Base-by-base conservation (phyloP, 352 stramenopile species). In the Phytophthora niederhauseri region DNA sequence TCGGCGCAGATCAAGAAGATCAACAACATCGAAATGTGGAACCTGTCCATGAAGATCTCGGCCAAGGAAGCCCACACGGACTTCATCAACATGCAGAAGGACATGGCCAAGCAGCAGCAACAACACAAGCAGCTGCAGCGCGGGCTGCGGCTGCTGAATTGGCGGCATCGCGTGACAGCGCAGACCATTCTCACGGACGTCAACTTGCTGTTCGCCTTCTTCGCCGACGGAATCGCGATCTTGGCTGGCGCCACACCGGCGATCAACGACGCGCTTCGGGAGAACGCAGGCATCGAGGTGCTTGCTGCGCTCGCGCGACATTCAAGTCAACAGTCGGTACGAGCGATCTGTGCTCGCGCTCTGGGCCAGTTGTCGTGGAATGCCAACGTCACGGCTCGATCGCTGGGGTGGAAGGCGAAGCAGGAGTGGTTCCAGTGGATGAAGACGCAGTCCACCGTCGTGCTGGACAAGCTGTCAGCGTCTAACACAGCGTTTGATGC, bases 1-100 rank as follows among this genome's bases (percentile, higher is more conserved):
- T 63, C 72, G 8, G 63, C 81, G 30, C 87, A 94, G 68, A 80
- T 92, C 50, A 78, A 73, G 28, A 85, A 83, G 50, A 91, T 93
- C 61, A 90, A 87, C 61, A 82, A 81, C 61, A 76, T 93, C 19
- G 82, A 93, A 54, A 93, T 94, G 83, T 94, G 87, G 87, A 93
- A 91, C 51, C 57, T 92, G 22, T 84, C 83, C 61, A 74, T 94
- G 46, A 91, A 91, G 70, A 74, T 90, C 12, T 79, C 91, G 43
- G 75, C 82, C 2, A 89, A 87, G n/a, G 82, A 89, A 48, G 77
- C 77, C 6, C 75, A 85, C 28, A 72, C 50, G 15, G 83, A 91
- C 55, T 80, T 84, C 9, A 57, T 91, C 7, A 64, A 75, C 17
- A 79, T 82, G 75, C 81, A 85, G 52, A 64, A 69, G 6, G 66